Evolutionary conservation across 2,329 filamentous ascomycete species (phyloP).

Genomic region (Pseudocercospora vitis): DNA sequence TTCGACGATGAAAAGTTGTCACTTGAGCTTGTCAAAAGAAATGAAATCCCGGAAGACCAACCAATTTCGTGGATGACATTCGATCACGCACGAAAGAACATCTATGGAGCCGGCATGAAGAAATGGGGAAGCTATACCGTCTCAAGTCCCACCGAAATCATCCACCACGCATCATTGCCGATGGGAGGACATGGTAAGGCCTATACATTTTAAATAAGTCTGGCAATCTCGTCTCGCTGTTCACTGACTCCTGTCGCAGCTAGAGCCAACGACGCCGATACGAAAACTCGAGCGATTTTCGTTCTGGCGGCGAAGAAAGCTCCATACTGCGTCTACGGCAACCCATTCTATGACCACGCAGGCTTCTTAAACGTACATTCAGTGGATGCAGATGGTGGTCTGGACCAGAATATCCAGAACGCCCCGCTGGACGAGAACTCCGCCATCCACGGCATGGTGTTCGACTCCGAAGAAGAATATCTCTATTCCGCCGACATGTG

Average conservation of each 20-base stretch:
- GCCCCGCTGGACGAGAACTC: slow-evolving; percentile 69
- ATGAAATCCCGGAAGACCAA: slow-evolving; percentile 76
- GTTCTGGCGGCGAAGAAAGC: slow-evolving; percentile 74
- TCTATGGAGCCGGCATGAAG: slow-evolving; percentile 91
- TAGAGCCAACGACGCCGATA: slow-evolving; percentile 65
- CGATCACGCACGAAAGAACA: slow-evolving; percentile 76
- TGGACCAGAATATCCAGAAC: slow-evolving; percentile 67
- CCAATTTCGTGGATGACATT: slow-evolving; percentile 95
- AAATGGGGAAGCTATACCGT: slow-evolving; percentile 85
- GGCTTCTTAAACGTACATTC: slow-evolving; percentile 78
- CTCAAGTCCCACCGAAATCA: slow-evolving; percentile 71
- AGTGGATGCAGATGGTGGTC: slow-evolving; percentile 56
- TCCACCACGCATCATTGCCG: slow-evolving; percentile 71
- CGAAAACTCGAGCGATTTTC: slow-evolving; percentile 87
- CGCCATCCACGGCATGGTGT: slow-evolving; percentile 80
- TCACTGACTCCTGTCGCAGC: slow-evolving; percentile 47
- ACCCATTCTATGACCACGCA: slow-evolving; percentile 85
- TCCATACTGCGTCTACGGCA: slow-evolving; percentile 81
- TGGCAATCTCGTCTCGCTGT: too few relatives aligned
- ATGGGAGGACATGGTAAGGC: slow-evolving; percentile 71
- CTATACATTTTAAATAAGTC: too few relatives aligned
- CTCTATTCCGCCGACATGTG: slow-evolving; percentile 77
- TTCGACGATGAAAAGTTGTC: slow-evolving; percentile 81
- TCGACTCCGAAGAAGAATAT: slow-evolving; percentile 70
- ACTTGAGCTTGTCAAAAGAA: slow-evolving; percentile 74